Evolutionary conservation across 1,284 basidiomycete species (phyloP).

Genomic region (Sporisorium exsertum): DNA sequence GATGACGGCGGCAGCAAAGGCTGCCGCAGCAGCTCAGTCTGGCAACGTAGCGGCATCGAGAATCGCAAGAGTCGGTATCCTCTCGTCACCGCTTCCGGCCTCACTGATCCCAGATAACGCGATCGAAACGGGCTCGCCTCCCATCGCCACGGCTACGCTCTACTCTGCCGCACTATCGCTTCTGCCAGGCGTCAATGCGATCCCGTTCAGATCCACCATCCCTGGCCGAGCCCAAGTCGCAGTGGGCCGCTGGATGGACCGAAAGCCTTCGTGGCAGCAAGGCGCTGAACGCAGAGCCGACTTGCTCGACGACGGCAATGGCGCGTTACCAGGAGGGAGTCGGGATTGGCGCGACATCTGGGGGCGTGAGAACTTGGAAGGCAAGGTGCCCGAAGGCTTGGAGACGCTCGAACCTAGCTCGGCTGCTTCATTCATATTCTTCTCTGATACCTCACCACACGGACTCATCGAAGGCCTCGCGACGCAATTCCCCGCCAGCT

Average conservation of each 20-base stretch:
- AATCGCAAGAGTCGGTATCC: conserved; percentile 47
- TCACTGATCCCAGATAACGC: conserved; percentile 48
- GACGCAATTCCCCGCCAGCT: conserved; percentile 72
- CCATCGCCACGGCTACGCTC: conserved; percentile 33
- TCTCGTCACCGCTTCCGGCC: conserved; percentile 48
- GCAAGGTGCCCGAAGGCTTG: conserved; percentile 46
- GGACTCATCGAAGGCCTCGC: conserved; percentile 75
- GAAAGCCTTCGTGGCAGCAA: conserved; percentile 56
- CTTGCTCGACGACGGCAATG: conserved; percentile 42
- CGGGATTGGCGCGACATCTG: conserved; percentile 59
- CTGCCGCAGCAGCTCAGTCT: background rate
- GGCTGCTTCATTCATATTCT: conserved; percentile 74
- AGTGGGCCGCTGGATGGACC: conserved; percentile 57
- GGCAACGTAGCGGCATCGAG: conserved; percentile 14
- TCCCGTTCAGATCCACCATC: conserved; percentile 58
- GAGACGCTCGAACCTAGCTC: conserved; percentile 38
- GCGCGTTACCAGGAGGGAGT: conserved; percentile 26
- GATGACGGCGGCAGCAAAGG: conserved; percentile 31
- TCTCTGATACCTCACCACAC: conserved; percentile 77
- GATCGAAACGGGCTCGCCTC: conserved; percentile 33
- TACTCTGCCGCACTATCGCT: conserved; percentile 54
- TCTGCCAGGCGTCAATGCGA: conserved; percentile 43
- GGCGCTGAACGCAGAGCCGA: conserved; percentile 47
- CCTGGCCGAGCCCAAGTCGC: conserved; percentile 50
- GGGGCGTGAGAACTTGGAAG: conserved; percentile 60